phyloP scores from a whole-genome alignment of 73 alveolate species.

The Paramecium sexaurelia region DNA sequence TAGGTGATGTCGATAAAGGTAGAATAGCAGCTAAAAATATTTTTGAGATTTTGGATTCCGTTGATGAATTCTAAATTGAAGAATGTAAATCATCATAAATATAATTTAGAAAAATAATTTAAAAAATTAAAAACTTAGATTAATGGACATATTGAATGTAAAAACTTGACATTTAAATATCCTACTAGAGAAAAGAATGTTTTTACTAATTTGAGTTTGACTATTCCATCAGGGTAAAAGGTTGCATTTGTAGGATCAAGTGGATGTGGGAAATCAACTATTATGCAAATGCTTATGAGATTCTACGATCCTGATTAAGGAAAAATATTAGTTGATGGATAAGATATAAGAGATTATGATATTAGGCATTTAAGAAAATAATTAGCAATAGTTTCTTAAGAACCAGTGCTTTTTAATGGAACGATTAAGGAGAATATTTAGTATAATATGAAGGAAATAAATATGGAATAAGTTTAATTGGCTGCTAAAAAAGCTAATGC shows the following conservation, averaged over 20 bases:
- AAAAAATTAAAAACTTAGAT: constrained; percentile 37
- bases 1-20: constrained; percentile 84
- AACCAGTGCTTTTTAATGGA: constrained; percentile 88
- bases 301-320: constrained; percentile 92
- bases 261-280: constrained; percentile 97
- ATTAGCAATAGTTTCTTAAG: constrained; percentile 92
- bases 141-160: constrained; percentile 89
- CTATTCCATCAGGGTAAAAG: constrained; percentile 81
- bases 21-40: constrained; percentile 68
- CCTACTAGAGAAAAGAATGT: constrained; percentile 77
- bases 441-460: constrained; percentile 79
- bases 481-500: constrained; percentile 90
- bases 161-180: constrained; percentile 89
- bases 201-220: constrained; percentile 70
- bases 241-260: constrained; percentile 91
- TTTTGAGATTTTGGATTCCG: constrained; percentile 48
- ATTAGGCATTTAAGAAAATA: constrained; percentile 75
- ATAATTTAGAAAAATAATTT: neutral
- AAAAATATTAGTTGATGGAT: constrained; percentile 80
- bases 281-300: constrained; percentile 89
- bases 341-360: constrained; percentile 73
- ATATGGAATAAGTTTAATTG: constrained; percentile 76
- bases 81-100: neutral
- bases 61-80: constrained; percentile 56
- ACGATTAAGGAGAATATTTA: constrained; percentile 81